phyloP scores from a whole-genome alignment of 805 yeast species.

The Ogataea paraovalis region DNA sequence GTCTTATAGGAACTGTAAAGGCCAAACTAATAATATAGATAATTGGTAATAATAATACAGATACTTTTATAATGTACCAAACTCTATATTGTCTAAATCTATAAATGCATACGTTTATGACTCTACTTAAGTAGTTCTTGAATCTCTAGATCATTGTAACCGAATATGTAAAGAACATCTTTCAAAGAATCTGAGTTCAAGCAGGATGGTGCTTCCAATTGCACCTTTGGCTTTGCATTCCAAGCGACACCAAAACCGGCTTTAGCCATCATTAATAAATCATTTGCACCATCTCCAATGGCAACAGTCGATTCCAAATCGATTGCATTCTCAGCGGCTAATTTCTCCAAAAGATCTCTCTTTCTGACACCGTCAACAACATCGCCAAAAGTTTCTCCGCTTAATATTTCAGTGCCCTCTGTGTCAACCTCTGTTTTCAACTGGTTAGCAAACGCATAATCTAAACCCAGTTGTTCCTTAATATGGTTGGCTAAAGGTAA shows the following conservation, averaged over 20 bases:
- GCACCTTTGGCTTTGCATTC: slow-evolving; percentile 96
- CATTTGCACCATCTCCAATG: slow-evolving; percentile 97
- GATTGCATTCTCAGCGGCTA: slow-evolving; percentile 53
- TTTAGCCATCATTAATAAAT: slow-evolving; percentile 81
- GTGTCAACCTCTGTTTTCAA: slow-evolving; percentile 45
- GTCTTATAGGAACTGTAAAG: slow-evolving; percentile 71
- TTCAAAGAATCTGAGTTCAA: slow-evolving; percentile 69
- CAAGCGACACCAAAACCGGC: slow-evolving; percentile 97
- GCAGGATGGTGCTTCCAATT: slow-evolving; percentile 73
- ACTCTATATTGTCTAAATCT: not conserved
- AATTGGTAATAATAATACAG: not conserved
- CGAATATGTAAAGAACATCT: slow-evolving; percentile 79
- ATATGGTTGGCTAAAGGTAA: slow-evolving; percentile 80
- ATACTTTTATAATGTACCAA: too few species aligned
- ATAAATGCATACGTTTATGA: too few species aligned
- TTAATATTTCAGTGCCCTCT: slow-evolving; percentile 41
- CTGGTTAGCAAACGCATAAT: slow-evolving; percentile 85
- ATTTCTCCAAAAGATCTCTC: slow-evolving; percentile 62
- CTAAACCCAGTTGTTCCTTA: slow-evolving; percentile 61
- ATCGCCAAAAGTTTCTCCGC: slow-evolving; percentile 75
- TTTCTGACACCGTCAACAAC: slow-evolving; percentile 85
- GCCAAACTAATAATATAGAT: slow-evolving; percentile 41
- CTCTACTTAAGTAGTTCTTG: slow-evolving; percentile 19
- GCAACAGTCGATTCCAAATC: slow-evolving; percentile 61
- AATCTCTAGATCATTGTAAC: slow-evolving; percentile 59